Percentiles rank a stretch among this genome's conserved stretches.
Evolutionary conservation across 2,329 filamentous ascomycete species (phyloP).

Genomic region (Fusarium sp.): DNA sequence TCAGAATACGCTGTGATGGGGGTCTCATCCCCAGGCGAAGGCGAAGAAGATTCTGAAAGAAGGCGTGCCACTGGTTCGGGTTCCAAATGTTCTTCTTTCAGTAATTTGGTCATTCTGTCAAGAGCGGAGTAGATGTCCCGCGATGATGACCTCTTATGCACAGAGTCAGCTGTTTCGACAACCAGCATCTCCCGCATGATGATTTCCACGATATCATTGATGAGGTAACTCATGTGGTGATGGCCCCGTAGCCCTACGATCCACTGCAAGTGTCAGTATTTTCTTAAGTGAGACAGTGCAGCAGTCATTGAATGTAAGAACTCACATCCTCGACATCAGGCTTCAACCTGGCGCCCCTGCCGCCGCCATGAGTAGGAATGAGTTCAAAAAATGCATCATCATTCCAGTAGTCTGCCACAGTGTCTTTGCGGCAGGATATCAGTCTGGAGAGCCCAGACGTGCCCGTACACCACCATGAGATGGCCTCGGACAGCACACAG

Average conservation of each 20-base stretch:
- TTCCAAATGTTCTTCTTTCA: too few relatives aligned
- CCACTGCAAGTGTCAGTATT: background rate
- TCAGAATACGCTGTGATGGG: too few relatives aligned
- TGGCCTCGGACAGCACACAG: background rate
- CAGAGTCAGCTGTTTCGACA: background rate
- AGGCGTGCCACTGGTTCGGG: too few relatives aligned
- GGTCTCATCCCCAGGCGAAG: too few relatives aligned
- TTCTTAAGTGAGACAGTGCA: background rate
- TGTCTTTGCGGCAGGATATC: accelerated
- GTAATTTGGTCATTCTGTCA: too few relatives aligned
- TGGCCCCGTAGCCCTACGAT: background rate
- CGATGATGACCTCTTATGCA: background rate
- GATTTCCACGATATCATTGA: background rate
- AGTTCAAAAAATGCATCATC: background rate
- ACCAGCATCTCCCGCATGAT: background rate
- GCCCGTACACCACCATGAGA: accelerated
- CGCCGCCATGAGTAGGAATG: background rate
- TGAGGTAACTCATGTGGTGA: accelerated
- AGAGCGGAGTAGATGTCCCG: accelerated
- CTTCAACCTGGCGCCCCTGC: background rate
- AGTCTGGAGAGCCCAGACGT: accelerated
- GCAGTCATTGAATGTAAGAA: background rate
- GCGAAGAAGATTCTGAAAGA: too few relatives aligned
- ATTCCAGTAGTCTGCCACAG: accelerated
- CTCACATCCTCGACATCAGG: background rate